These are phyloP conservation scores for Tolypocladium guangdongense DNA, from an alignment of 2,329 filamentous ascomycete species.

Conservation along the genomic window DNA sequence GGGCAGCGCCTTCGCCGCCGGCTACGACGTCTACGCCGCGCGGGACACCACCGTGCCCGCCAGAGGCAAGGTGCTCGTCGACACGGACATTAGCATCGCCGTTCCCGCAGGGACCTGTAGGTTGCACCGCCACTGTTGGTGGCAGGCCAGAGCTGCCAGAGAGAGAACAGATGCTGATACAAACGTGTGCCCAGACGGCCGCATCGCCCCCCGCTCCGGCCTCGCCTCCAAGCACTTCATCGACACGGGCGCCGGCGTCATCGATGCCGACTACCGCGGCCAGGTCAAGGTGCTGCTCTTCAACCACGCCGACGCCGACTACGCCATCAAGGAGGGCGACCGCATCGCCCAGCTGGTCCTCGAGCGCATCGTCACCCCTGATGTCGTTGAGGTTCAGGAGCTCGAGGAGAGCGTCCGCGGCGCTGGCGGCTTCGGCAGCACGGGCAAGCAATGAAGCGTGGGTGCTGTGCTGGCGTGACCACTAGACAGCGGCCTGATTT, in stretches of 20 bases:
- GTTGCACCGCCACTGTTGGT: constrained; percentile 18
- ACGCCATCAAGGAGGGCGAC: constrained; percentile 73
- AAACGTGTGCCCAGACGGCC: constrained; percentile 53
- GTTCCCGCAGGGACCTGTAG: constrained; percentile 83
- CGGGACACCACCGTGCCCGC: constrained; percentile 66
- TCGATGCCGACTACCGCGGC: constrained; percentile 94
- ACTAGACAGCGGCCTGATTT: neutral
- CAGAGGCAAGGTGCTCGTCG: constrained; percentile 74
- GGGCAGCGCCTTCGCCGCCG: constrained; percentile 80
- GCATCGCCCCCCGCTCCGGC: constrained; percentile 82
- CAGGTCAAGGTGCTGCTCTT: constrained; percentile 91
- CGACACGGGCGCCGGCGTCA: constrained; percentile 90
- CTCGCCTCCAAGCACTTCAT: constrained; percentile 92
- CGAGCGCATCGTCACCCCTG: constrained; percentile 89
- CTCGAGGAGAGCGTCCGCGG: constrained; percentile 86
- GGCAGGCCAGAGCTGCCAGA: too few relatives aligned
- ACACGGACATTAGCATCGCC: constrained; percentile 84
- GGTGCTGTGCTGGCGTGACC: neutral
- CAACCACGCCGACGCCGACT: constrained; percentile 79
- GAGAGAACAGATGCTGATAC: neutral
- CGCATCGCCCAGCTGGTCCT: constrained; percentile 88
- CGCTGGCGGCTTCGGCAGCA: constrained; percentile 85
- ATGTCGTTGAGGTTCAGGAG: constrained; percentile 79
- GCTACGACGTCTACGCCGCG: constrained; percentile 85
- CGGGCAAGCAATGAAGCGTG: constrained; percentile 35